phyloP scores from a whole-genome alignment of 345 rosid genomes.

The Sonneratia caseolaris region DNA sequence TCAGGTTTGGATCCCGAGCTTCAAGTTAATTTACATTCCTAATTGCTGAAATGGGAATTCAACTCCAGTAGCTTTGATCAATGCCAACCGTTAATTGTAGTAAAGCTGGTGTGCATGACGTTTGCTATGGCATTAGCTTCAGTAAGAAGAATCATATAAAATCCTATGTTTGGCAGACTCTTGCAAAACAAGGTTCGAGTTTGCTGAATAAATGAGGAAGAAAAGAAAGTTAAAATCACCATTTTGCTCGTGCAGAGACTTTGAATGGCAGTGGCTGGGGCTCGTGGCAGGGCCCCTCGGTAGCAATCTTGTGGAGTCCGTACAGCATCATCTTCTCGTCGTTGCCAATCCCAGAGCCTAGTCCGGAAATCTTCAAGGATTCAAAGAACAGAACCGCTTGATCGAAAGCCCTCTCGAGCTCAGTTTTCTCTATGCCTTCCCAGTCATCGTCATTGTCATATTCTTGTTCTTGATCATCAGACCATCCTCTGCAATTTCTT shows the following conservation, averaged over 20 bases:
- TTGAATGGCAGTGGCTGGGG: constrained; percentile 35
- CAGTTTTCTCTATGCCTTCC: constrained; percentile 44
- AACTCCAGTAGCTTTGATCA: no score
- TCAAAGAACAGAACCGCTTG: constrained; percentile 29
- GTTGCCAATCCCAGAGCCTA: constrained; percentile 11
- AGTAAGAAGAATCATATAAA: no score
- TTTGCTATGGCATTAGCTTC: no score
- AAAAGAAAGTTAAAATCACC: constrained; percentile 14
- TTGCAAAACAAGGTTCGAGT: no score
- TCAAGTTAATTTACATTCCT: no score
- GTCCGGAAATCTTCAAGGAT: constrained; percentile 17
- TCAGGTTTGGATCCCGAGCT: no score
- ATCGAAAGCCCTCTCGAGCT: constrained; percentile 32
- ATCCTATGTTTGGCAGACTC: no score
- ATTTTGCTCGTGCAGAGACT: constrained; percentile 42
- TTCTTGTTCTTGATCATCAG: neutral
- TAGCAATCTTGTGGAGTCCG: constrained; percentile 48
- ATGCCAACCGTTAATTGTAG: no score
- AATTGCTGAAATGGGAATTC: no score
- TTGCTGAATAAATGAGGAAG: neutral
- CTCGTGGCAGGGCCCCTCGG: constrained; percentile 41
- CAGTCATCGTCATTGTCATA: constrained; percentile 28
- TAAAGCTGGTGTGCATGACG: no score
- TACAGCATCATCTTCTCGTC: constrained; percentile 25
- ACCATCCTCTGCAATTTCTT: neutral